phyloP scores from a whole-genome alignment of 768 basidiomycete species.

The Tulasnella sp. region DNA sequence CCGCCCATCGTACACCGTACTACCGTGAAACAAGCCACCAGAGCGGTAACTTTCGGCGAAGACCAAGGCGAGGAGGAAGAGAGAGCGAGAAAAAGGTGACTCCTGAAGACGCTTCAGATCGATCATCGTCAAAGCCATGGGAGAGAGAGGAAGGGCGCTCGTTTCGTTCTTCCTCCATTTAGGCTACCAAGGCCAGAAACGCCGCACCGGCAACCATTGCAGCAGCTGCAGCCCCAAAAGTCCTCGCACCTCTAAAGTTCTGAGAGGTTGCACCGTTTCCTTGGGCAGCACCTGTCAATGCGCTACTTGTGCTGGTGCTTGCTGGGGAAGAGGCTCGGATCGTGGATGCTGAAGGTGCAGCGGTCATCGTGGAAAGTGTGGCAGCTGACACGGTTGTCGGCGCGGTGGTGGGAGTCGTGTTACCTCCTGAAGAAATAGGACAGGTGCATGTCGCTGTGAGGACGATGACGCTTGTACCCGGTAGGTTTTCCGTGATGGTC shows the following conservation, averaged over 20 bases:
- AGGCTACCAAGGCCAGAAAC: neutral
- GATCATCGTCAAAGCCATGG: neutral
- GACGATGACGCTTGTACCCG: neutral
- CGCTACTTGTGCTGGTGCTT: neutral
- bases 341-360: neutral
- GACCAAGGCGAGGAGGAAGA: neutral
- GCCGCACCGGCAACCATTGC: neutral
- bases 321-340: neutral
- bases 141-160: neutral
- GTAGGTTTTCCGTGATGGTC: constrained; percentile 1
- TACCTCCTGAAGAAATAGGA: neutral
- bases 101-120: neutral
- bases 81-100: neutral
- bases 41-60: neutral
- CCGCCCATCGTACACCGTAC: neutral
- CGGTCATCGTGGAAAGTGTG: neutral
- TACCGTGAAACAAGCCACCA: neutral
- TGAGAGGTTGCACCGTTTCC: neutral
- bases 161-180: neutral
- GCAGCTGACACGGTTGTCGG: neutral
- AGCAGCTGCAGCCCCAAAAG: neutral
- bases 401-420: neutral
- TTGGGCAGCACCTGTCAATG: neutral
- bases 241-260: neutral
- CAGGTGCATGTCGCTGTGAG: neutral